These are phyloP conservation scores for Phytophthora sp. DNA, from an alignment of 352 stramenopile genomes.

Conservation along the genomic window DNA sequence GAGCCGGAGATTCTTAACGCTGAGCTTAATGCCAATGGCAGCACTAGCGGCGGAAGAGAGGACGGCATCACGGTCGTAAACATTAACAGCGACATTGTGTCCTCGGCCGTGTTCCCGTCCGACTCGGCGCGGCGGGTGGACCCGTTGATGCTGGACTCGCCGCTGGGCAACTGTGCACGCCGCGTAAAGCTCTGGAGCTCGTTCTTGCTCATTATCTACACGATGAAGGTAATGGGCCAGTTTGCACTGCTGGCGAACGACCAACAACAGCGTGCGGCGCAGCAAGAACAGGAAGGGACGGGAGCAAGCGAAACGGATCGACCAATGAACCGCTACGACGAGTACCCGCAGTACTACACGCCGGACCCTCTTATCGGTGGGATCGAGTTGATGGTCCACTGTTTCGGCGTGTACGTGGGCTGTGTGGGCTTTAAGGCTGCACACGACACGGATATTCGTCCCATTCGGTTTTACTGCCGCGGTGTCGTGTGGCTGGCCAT, in stretches of 20 bases:
- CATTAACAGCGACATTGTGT: conserved; percentile 83
- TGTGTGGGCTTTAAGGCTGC: conserved; percentile 88
- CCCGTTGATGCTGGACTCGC: conserved; percentile 85
- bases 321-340: conserved; percentile 64
- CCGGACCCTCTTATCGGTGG: conserved; percentile 71
- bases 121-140: conserved; percentile 84
- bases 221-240: conserved; percentile 90
- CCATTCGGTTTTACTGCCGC: conserved; percentile 85
- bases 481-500: conserved; percentile 82
- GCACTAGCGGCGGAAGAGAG: conserved; percentile 32
- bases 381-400: conserved; percentile 77
- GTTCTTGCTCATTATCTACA: conserved; percentile 90
- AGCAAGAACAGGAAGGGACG: conserved; percentile 35
- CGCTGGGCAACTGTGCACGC: conserved; percentile 79
- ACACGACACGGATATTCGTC: conserved; percentile 86
- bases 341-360: conserved; percentile 85
- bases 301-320: conserved; percentile 36
- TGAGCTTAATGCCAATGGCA: conserved; percentile 39
- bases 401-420: conserved; percentile 86
- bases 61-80: conserved; percentile 75
- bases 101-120: conserved; percentile 84
- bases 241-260: conserved; percentile 86
- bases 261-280: conserved; percentile 60
- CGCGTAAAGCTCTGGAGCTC: conserved; percentile 90
- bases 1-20: conserved; percentile 63